A percentile compares a stretch with the other conserved stretches of the same genome.
These are phyloP conservation scores for Tuber brumale DNA, from an alignment of 495 filamentous ascomycete species.

Conservation along the genomic window DNA sequence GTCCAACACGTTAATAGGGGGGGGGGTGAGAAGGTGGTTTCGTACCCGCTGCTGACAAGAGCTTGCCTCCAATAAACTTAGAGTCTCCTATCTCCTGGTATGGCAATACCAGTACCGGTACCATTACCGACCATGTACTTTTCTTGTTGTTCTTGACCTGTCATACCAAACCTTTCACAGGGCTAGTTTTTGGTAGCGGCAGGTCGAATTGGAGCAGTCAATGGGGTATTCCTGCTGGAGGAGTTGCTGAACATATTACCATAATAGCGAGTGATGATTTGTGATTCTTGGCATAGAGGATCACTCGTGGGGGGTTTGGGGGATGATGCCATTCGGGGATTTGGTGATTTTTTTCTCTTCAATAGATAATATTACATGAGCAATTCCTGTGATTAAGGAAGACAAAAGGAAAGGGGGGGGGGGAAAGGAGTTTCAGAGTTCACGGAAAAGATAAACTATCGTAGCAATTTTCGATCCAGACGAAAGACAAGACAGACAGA, in stretches of 20 bases:
- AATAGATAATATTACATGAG: not conserved
- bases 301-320: not conserved
- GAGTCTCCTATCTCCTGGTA: no score
- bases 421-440: not conserved
- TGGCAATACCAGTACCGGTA: no score
- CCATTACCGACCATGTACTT: no score
- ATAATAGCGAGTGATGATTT: not conserved
- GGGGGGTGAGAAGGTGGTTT: no score
- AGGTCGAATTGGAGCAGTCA: no score
- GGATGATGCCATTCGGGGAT: not conserved
- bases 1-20: not conserved
- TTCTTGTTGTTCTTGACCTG: no score
- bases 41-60: no score
- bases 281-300: not conserved
- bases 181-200: no score
- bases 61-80: no score
- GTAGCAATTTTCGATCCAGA: not conserved
- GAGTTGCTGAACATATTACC: not conserved
- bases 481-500: not conserved
- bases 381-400: not conserved
- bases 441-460: not conserved
- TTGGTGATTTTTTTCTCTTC: not conserved
- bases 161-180: no score
- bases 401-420: not conserved
- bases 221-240: not conserved